A percentile compares a stretch with the other conserved stretches of the same genome.
Conservation (phyloP, 345 rosid genomes). For the Salix caprea region DNA sequence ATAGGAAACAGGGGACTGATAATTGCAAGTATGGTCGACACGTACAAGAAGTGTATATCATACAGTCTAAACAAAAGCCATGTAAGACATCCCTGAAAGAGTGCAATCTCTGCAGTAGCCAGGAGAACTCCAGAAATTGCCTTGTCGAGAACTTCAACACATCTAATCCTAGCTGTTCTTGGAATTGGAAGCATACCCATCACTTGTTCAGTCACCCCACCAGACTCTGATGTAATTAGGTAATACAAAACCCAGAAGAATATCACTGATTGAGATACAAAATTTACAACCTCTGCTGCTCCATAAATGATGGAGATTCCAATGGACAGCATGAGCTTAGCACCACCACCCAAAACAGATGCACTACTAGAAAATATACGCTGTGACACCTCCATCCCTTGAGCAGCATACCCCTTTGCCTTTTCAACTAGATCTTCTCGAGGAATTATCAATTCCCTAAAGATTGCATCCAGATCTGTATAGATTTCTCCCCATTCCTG, state of each 20-base stretch:
- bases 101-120: conserved; percentile 88
- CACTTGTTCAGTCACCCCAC: conserved; percentile 90
- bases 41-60: conserved; percentile 77
- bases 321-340: conserved; percentile 56
- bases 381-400: conserved; percentile 73
- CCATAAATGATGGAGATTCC: conserved; percentile 73
- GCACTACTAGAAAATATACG: conserved; percentile 64
- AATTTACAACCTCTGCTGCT: conserved; percentile 90
- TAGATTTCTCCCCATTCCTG: conserved; percentile 78
- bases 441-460: conserved; percentile 71
- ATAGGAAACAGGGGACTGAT: conserved; percentile 73
- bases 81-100: conserved; percentile 93
- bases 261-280: conserved; percentile 73
- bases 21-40: conserved; percentile 79
- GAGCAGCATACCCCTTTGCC: conserved; percentile 77
- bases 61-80: conserved; percentile 85
- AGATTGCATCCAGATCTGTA: conserved; percentile 63
- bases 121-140: conserved; percentile 86
- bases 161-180: conserved; percentile 49
- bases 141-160: conserved; percentile 81
- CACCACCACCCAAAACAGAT: conserved; percentile 67
- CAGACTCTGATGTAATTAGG: conserved; percentile 88
- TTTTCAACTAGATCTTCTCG: conserved; percentile 76
- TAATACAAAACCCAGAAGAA: conserved; percentile 83
- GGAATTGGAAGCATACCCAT: conserved; percentile 84